Percentiles rank a stretch among this genome's conserved stretches.
Evolutionary conservation across 169 alveolate genomes (phyloP).

Genomic region (Condylostoma magnum): DNA sequence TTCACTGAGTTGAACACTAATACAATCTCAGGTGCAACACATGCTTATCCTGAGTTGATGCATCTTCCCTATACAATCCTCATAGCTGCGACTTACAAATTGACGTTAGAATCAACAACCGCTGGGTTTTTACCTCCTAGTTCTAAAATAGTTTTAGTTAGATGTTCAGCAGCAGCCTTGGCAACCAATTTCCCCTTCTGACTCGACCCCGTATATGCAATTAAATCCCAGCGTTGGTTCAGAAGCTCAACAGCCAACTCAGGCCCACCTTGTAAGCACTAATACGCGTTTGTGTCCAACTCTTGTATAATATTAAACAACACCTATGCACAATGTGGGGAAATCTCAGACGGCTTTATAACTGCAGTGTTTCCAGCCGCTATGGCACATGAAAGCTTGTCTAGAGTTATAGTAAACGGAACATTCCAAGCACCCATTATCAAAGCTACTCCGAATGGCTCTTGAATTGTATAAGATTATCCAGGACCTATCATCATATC

Average conservation of each 20-base stretch:
- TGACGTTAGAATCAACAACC: slow-evolving; percentile 73
- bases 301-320: slow-evolving; percentile 55
- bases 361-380: slow-evolving; percentile 83
- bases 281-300: slow-evolving; percentile 47
- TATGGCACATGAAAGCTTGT: slow-evolving; percentile 70
- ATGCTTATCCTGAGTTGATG: slow-evolving; percentile 79
- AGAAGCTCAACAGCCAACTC: slow-evolving; percentile 68
- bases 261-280: slow-evolving; percentile 71
- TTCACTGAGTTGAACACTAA: slow-evolving; percentile 61
- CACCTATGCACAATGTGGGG: slow-evolving; percentile 62
- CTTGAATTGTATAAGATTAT: slow-evolving; percentile 61
- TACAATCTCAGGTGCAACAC: slow-evolving; percentile 84
- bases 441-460: slow-evolving; percentile 80
- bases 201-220: slow-evolving; percentile 86
- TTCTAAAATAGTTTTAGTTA: slow-evolving; percentile 82
- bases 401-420: slow-evolving; percentile 65
- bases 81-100: slow-evolving; percentile 64
- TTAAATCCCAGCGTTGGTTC: slow-evolving; percentile 71
- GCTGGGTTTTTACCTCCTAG: slow-evolving; percentile 89
- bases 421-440: slow-evolving; percentile 86
- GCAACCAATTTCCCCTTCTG: slow-evolving; percentile 85
- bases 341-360: slow-evolving; percentile 81
- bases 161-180: slow-evolving; percentile 78
- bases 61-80: slow-evolving; percentile 73
- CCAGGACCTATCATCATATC: slow-evolving; percentile 70